phyloP scores from a whole-genome alignment of 2,329 filamentous ascomycete species.

The Cryphonectria japonica region DNA sequence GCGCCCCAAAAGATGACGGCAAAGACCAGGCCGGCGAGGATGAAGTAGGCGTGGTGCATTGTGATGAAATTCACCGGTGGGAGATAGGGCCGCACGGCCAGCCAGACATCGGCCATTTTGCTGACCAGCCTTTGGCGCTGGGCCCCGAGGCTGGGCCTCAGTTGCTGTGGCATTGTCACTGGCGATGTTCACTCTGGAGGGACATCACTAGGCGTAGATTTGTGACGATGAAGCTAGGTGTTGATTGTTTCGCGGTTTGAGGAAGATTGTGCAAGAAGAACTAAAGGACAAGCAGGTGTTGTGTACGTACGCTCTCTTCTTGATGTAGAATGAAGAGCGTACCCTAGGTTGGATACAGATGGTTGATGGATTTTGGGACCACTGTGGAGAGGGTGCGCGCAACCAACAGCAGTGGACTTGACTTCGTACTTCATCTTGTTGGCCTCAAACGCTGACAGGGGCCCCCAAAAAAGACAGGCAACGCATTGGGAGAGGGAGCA shows the following conservation, averaged over 20 bases:
- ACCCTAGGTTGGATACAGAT: not conserved
- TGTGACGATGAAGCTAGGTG: too few relatives aligned
- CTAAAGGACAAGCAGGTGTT: not conserved
- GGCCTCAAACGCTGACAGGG: not conserved
- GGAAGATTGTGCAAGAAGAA: not conserved
- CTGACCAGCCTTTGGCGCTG: slow-evolving; percentile 9
- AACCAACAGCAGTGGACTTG: slow-evolving; percentile 1
- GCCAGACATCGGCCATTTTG: slow-evolving; percentile 16
- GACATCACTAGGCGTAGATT: not conserved
- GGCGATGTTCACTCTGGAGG: not conserved
- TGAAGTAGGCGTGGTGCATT: slow-evolving; percentile 69
- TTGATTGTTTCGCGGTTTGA: too few relatives aligned
- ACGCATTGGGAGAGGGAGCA: not conserved
- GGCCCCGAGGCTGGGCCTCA: slow-evolving; percentile 10
- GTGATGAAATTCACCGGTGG: slow-evolving; percentile 63
- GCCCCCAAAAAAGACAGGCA: not conserved
- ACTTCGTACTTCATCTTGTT: not conserved
- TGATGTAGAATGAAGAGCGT: not conserved
- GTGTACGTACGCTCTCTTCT: not conserved
- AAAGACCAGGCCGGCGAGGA: slow-evolving; percentile 55
- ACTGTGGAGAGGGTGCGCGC: not conserved
- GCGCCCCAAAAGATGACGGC: slow-evolving; percentile 64
- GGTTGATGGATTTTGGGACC: not conserved
- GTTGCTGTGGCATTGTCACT: slow-evolving; percentile 14
- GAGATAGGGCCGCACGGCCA: slow-evolving; percentile 31